phyloP scores from a whole-genome alignment of 352 stramenopile genomes.

The Paralagenidium karlingii region DNA sequence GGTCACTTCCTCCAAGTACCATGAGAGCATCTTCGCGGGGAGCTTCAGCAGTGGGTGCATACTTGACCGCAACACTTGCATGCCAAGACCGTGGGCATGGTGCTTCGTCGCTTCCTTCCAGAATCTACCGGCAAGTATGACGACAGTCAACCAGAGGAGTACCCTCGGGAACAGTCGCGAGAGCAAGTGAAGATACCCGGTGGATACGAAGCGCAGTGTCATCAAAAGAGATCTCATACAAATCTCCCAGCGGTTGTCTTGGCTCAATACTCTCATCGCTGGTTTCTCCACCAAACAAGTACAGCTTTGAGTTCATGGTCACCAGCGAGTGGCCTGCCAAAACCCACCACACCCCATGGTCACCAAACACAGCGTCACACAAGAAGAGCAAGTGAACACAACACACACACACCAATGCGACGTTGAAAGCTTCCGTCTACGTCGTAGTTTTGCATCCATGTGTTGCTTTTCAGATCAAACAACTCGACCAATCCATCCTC shows the following conservation, averaged over 20 bases:
- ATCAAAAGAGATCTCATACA: constrained; percentile 24
- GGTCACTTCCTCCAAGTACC: not conserved
- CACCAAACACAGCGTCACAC: too few species aligned
- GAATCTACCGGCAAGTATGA: too few species aligned
- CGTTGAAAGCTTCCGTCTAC: constrained; percentile 31
- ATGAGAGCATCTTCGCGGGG: not conserved
- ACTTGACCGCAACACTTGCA: not conserved
- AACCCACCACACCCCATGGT: too few species aligned
- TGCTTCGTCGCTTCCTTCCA: constrained; percentile 5
- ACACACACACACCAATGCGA: too few species aligned
- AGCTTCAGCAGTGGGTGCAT: not conserved
- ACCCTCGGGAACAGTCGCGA: constrained; percentile 4
- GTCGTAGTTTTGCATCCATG: constrained; percentile 46
- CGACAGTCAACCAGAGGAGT: not conserved
- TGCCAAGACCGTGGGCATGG: not conserved
- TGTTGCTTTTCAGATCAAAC: constrained; percentile 32
- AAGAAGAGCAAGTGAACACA: too few species aligned
- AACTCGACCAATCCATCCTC: constrained; percentile 24
- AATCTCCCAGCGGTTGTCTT: constrained; percentile 13
- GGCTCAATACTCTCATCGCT: constrained; percentile 3
- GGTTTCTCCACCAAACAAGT: constrained; percentile 45
- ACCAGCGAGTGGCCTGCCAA: constrained; percentile 34
- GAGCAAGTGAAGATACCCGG: constrained; percentile 5
- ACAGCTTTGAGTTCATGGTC: constrained; percentile 19
- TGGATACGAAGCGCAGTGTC: constrained; percentile 25